Percentiles rank a stretch among this genome's conserved stretches.
These are phyloP conservation scores for Albatrellus sp. DNA, from an alignment of 1,284 basidiomycete genomes.

Conservation along the genomic window DNA sequence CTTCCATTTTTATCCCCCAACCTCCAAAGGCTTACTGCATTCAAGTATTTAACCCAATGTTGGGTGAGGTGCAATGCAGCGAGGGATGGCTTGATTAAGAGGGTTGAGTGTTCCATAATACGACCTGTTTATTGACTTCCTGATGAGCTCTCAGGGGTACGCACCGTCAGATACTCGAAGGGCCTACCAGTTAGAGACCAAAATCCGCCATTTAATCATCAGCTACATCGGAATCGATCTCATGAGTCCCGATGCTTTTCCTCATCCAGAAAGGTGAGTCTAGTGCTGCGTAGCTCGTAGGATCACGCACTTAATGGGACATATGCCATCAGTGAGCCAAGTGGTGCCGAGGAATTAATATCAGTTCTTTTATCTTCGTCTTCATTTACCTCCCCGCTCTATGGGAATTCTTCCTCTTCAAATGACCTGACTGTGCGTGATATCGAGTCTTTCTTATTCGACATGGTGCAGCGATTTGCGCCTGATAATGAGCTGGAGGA, in stretches of 20 bases:
- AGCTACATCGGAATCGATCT: constrained; percentile 86
- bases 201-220: constrained; percentile 69
- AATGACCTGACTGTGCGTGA: constrained; percentile 37
- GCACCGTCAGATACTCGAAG: constrained; percentile 47
- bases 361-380: constrained; percentile 63
- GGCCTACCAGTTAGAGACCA: constrained; percentile 56
- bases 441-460: constrained; percentile 59
- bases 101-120: constrained; percentile 27
- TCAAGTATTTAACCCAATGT: constrained; percentile 84
- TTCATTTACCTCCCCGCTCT: constrained; percentile 48
- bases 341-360: constrained; percentile 72
- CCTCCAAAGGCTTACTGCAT: constrained; percentile 69
- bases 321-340: constrained; percentile 34
- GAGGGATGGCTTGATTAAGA: constrained; percentile 45
- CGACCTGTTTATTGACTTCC: neutral
- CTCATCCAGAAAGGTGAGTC: constrained; percentile 66
- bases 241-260: constrained; percentile 92
- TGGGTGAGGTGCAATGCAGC: constrained; percentile 76
- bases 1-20: constrained; percentile 70
- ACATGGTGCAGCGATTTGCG: constrained; percentile 59
- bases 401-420: constrained; percentile 31
- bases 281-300: constrained; percentile 2
- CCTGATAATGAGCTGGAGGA: constrained; percentile 27
- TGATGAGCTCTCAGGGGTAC: constrained; percentile 33
- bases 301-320: constrained; percentile 7